Conservation (phyloP, 345 rosid genomes). For the Salix koriyanagi region DNA sequence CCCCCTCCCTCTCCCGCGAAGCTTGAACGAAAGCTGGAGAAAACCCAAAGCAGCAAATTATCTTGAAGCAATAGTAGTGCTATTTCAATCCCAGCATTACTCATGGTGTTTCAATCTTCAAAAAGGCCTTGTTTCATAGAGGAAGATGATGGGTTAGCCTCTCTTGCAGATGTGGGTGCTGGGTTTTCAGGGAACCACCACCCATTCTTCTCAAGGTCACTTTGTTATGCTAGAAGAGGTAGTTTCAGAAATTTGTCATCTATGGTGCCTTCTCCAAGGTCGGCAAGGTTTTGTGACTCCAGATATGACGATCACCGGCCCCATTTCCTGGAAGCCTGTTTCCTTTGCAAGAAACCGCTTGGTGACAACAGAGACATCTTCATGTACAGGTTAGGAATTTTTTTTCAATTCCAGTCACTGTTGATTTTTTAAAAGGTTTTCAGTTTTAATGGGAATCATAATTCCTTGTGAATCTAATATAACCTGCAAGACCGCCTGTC, state of each 20-base stretch:
- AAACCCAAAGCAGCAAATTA: not conserved
- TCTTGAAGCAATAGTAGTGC: not conserved
- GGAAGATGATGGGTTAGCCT: constrained; percentile 54
- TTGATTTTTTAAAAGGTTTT: not conserved
- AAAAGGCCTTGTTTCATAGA: constrained; percentile 47
- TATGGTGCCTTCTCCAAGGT: constrained; percentile 50
- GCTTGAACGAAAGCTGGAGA: not conserved
- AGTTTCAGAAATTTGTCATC: constrained; percentile 40
- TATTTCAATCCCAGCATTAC: not conserved
- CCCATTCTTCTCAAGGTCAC: constrained; percentile 33
- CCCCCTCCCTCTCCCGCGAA: not conserved
- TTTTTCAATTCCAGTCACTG: not conserved
- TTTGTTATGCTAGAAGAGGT: constrained; percentile 34
- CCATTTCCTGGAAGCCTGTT: constrained; percentile 68
- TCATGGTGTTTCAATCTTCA: not conserved
- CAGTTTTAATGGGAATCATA: not conserved
- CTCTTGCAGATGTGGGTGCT: constrained; percentile 60
- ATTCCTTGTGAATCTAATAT: not conserved
- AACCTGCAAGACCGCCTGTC: not conserved
- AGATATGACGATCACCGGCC: constrained; percentile 58
- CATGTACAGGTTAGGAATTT: constrained; percentile 60
- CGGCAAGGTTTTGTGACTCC: constrained; percentile 58
- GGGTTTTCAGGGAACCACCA: constrained; percentile 45
- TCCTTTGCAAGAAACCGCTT: constrained; percentile 61
- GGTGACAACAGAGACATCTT: constrained; percentile 70